These are phyloP conservation scores for Eimeria zaria DNA, from an alignment of 169 alveolate genomes.

Conservation along the genomic window DNA sequence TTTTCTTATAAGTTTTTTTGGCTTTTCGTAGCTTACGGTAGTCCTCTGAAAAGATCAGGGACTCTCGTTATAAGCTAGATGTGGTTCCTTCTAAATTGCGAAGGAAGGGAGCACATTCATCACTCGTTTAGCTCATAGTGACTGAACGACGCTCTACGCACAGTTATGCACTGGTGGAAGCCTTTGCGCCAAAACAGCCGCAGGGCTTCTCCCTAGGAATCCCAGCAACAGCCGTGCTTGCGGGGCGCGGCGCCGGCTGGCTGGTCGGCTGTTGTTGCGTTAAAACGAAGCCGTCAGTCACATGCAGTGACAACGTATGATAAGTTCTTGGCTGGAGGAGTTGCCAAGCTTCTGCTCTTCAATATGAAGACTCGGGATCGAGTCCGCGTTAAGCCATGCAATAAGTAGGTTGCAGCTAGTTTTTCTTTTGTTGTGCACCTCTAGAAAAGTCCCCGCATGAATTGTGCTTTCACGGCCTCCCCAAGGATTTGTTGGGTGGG, in stretches of 20 bases:
- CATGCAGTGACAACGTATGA: not conserved
- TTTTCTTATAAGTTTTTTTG: too few relatives aligned
- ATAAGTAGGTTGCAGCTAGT: not conserved
- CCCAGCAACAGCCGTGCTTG: not conserved
- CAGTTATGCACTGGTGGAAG: not conserved
- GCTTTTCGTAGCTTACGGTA: too few relatives aligned
- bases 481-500: not conserved
- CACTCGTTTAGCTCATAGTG: not conserved
- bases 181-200: not conserved
- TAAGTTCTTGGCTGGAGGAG: not conserved
- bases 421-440: not conserved
- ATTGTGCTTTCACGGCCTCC: not conserved
- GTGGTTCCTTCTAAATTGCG: not conserved
- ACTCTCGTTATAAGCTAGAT: too few relatives aligned
- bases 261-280: not conserved
- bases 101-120: not conserved
- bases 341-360: not conserved
- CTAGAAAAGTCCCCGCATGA: not conserved
- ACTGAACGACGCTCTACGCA: not conserved
- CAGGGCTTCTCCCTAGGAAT: not conserved
- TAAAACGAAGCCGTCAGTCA: not conserved
- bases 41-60: too few relatives aligned
- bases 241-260: not conserved
- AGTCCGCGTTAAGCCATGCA: not conserved
- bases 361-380: not conserved